phyloP scores from a whole-genome alignment of 768 basidiomycete genomes.

The Hygrophoropsis aurantiaca region DNA sequence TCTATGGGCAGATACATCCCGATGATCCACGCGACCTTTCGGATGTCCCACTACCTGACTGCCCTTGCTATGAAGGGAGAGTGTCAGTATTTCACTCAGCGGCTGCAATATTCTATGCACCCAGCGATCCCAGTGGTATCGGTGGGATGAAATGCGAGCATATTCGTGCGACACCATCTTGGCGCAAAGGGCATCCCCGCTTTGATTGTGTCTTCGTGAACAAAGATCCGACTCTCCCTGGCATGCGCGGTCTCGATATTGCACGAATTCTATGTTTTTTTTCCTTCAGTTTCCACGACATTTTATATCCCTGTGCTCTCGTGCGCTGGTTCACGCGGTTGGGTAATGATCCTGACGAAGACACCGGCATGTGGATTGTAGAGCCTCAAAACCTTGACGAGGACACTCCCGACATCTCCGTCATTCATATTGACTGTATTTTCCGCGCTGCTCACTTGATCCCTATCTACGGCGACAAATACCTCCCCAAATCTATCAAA shows the following conservation, averaged over 20 bases:
- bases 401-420: slow-evolving; percentile 2
- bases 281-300: slow-evolving; percentile 11
- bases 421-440: slow-evolving; percentile 30
- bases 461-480: slow-evolving; percentile 16
- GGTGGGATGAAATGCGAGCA: slow-evolving; percentile 25
- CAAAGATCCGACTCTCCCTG: slow-evolving; percentile 1
- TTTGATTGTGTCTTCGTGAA: slow-evolving; percentile 25
- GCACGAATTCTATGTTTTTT: slow-evolving; percentile 21
- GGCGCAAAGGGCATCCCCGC: slow-evolving; percentile 10
- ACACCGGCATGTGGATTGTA: slow-evolving; percentile 29
- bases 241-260: slow-evolving; percentile 19
- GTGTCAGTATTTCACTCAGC: slow-evolving; percentile 22
- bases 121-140: slow-evolving; percentile 25
- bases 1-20: slow-evolving; percentile 10
- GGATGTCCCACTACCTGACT: slow-evolving; percentile 1
- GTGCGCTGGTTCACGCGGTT: slow-evolving; percentile 19
- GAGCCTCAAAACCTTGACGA: slow-evolving; percentile 6
- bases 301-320: slow-evolving; percentile 19
- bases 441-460: slow-evolving; percentile 30
- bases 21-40: slow-evolving; percentile 5
- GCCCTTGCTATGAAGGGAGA: not conserved
- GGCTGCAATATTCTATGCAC: slow-evolving; percentile 20
- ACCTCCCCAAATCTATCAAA: slow-evolving; percentile 10
- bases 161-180: slow-evolving; percentile 19
- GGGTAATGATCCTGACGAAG: slow-evolving; percentile 15